Base-by-base conservation (phyloP, 192 early-diverging fungal genomes). In the Neocallimastix lanati region DNA sequence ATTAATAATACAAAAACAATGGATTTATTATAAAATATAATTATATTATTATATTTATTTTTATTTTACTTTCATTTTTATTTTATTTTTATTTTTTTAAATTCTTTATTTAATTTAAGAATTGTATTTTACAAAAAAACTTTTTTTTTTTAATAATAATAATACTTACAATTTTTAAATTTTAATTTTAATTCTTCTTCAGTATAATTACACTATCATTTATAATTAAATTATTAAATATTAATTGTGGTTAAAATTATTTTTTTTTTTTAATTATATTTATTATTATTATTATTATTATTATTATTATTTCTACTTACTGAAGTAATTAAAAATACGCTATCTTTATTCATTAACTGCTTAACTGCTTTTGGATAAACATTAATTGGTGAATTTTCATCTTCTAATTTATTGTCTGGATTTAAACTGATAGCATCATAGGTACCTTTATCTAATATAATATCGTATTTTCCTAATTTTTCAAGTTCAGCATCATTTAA, bases 381-480 rank as follows among this genome's bases (percentile, higher is more conserved):
- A 25, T 77, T 38, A 27, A 81, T 80, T 79, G 80, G 79, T 29
- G 36, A 78, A 35, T 67, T 30, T 28, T 77, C 13, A 28, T 79
- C 79, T 84, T 81, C 82, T 82, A 83, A 82, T 37, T 79, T 77
- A 33, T 84, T 82, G 27, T 84, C 85, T 28, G 90, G 85, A 81
- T 87, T 85, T 14, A 98, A 84, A 78, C 91, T 90, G 33, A 98
- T 96, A 6, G 96, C 96, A 83, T 98, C 96, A 81, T 93, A 96
- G 0, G 96, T 96, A 77, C 96, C 96, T 83, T 98, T 98, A 83
- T 98, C 96, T 79, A 98, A 79, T 77, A 93, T 88, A 15, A 94
- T 82, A 76, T 90, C 89, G 82, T 83, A 90, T 77, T 83, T 81
- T 50, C 85, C 79, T 82, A 85, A 13, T 88, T 83, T 35, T 79